Conservation (phyloP, 2,329 filamentous ascomycete species). For the Colletotrichum sp. region DNA sequence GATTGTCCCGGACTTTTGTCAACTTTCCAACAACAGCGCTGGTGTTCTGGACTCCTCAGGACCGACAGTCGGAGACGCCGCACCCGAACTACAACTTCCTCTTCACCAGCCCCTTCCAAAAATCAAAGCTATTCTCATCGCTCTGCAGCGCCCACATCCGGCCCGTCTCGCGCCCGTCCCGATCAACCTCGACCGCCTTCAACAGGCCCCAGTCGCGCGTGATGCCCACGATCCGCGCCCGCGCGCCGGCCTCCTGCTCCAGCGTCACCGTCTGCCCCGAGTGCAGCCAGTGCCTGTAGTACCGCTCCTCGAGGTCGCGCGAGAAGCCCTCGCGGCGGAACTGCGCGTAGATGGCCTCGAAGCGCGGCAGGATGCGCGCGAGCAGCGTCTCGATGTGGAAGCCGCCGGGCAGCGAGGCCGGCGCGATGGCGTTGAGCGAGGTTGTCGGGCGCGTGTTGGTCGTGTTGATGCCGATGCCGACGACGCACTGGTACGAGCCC, state of each 20-base stretch:
- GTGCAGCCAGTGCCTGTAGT: conserved; percentile 89
- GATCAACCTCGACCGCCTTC: conserved; percentile 81
- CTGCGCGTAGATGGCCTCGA: conserved; percentile 77
- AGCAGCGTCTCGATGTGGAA: conserved; percentile 82
- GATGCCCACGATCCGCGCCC: conserved; percentile 83
- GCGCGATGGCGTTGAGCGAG: conserved; percentile 77
- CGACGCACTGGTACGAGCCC: conserved; percentile 81
- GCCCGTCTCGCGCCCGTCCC: conserved; percentile 76
- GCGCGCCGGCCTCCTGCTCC: conserved; percentile 78
- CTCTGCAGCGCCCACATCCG: conserved; percentile 86
- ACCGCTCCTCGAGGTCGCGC: conserved; percentile 72
- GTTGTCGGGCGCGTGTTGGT: conserved; percentile 86
- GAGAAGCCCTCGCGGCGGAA: conserved; percentile 83
- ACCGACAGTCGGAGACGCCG: fast-evolving
- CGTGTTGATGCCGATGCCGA: conserved; percentile 87
- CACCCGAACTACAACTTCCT: conserved; percentile 65
- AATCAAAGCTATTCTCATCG: conserved; percentile 98
- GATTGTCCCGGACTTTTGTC: fast-evolving
- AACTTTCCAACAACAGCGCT: background rate
- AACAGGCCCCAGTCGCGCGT: conserved; percentile 91
- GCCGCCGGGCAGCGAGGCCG: conserved; percentile 41
- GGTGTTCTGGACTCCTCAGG: background rate
- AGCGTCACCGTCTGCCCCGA: conserved; percentile 74
- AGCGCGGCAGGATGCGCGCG: conserved; percentile 77
- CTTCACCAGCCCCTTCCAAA: conserved; percentile 86